phyloP scores from a whole-genome alignment of 2,329 filamentous ascomycete species.

The Trichoderma semiorbis region DNA sequence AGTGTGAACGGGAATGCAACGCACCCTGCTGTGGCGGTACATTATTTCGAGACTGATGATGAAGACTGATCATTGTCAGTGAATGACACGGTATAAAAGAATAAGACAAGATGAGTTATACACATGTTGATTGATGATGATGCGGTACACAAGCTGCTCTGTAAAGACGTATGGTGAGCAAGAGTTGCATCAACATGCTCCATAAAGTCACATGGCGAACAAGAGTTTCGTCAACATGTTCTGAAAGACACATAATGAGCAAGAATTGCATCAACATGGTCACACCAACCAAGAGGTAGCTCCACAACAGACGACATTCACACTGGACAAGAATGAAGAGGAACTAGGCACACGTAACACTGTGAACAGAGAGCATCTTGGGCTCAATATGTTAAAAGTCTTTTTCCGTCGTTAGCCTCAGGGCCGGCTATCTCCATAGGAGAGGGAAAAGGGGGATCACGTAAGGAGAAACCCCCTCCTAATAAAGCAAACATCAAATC shows the following conservation, averaged over 20 bases:
- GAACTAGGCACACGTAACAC: background rate
- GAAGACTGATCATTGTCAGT: background rate
- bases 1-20: slow-evolving; percentile 41
- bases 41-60: slow-evolving; percentile 11
- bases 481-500: slow-evolving; percentile 38
- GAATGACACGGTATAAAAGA: background rate
- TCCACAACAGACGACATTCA: background rate
- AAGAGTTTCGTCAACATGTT: background rate
- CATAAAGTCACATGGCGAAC: background rate
- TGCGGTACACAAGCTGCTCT: background rate
- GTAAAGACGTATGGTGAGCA: background rate
- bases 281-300: background rate
- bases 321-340: background rate
- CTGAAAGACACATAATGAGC: background rate
- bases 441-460: slow-evolving; percentile 23
- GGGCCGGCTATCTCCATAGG: slow-evolving; percentile 36
- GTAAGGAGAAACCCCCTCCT: slow-evolving; percentile 2
- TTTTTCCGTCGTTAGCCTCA: slow-evolving; percentile 36
- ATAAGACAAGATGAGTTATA: background rate
- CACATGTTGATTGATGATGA: background rate
- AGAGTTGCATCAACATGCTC: too few species aligned
- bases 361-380: slow-evolving; percentile 15
- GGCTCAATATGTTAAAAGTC: slow-evolving; percentile 26
- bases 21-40: slow-evolving; percentile 16
- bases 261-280: background rate